Conservation (phyloP, 176 grass and related monocot species). For the Ananas comosus region DNA sequence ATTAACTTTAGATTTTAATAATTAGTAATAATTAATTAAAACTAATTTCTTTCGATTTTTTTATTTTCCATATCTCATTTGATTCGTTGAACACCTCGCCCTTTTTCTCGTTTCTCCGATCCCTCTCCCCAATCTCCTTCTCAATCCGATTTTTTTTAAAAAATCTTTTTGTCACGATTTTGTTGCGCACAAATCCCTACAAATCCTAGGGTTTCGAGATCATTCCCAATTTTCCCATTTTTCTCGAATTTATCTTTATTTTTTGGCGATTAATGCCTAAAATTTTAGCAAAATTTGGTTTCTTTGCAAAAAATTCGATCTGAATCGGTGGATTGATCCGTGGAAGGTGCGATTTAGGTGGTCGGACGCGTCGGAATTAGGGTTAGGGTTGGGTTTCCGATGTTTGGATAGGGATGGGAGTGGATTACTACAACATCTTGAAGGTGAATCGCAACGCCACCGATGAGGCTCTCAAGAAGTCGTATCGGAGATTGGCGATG, state of each 20-base stretch:
- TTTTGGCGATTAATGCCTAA: neutral
- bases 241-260: neutral
- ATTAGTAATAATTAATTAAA: neutral
- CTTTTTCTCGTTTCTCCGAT: neutral
- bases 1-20: neutral
- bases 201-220: too few species aligned
- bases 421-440: constrained; percentile 86
- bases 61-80: neutral
- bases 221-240: too few species aligned
- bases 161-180: neutral
- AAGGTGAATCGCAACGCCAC: constrained; percentile 74
- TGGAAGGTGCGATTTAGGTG: neutral
- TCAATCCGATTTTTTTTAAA: too few species aligned
- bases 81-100: neutral
- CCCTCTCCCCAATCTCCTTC: neutral
- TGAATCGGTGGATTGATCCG: neutral
- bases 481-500: constrained; percentile 72
- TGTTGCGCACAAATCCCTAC: neutral
- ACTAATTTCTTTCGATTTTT: neutral
- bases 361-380: too few species aligned
- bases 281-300: neutral
- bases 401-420: constrained; percentile 39
- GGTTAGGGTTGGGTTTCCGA: constrained; percentile 1
- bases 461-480: constrained; percentile 78
- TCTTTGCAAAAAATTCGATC: neutral